These are phyloP conservation scores for Naegleria lovaniensis DNA, from an alignment of 208 protist species.

Conservation along the genomic window DNA sequence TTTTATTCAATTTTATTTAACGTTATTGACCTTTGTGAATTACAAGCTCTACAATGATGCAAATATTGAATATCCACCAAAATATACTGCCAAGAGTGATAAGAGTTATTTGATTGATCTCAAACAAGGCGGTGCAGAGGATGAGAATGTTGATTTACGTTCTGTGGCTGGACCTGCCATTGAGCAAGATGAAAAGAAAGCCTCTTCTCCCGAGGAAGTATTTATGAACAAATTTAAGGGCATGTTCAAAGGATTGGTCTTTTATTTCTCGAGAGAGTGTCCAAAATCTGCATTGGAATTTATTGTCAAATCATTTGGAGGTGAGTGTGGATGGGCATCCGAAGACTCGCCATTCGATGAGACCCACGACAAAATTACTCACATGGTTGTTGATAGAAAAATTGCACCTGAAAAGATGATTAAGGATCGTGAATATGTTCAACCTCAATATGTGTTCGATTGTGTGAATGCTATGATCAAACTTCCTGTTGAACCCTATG, in stretches of 20 bases:
- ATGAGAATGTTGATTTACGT: not conserved
- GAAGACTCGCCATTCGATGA: constrained; percentile 46
- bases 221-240: constrained; percentile 49
- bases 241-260: constrained; percentile 64
- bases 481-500: constrained; percentile 72
- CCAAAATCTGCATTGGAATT: constrained; percentile 74
- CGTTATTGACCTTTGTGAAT: constrained; percentile 90
- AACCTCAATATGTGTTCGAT: constrained; percentile 93
- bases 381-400: constrained; percentile 73
- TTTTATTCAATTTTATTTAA: constrained; percentile 95
- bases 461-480: constrained; percentile 76
- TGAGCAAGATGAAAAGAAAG: not conserved
- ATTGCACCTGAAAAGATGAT: constrained; percentile 33
- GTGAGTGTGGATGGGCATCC: constrained; percentile 53
- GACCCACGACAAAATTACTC: constrained; percentile 63
- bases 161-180: not conserved
- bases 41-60: constrained; percentile 86
- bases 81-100: not conserved
- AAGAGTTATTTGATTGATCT: not conserved
- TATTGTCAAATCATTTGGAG: constrained; percentile 73
- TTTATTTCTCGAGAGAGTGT: constrained; percentile 79
- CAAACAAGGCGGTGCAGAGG: not conserved
- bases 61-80: constrained; percentile 59
- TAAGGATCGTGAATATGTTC: constrained; percentile 67
- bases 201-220: not conserved